Evolutionary conservation across 2,329 filamentous ascomycete genomes (phyloP).

Genomic region (Hymenoscyphus fraxineus): DNA sequence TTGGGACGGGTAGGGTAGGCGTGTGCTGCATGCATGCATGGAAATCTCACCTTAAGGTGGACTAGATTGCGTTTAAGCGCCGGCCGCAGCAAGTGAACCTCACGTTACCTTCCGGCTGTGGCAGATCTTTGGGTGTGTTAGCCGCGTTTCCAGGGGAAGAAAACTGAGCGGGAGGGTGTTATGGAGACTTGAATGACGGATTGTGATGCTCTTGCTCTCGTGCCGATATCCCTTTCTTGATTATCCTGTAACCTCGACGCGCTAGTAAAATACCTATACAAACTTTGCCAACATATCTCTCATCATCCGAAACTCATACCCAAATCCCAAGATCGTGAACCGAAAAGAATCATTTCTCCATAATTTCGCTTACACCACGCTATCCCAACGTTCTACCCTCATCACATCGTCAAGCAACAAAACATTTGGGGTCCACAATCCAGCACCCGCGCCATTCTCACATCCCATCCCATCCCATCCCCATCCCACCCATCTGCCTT

Average conservation of each 20-base stretch:
- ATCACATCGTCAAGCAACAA: background rate
- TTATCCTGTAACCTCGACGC: too few species aligned
- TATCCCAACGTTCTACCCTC: background rate
- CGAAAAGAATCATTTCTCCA: too few species aligned
- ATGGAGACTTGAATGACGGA: too few species aligned
- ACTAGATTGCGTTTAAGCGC: background rate
- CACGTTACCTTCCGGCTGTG: background rate
- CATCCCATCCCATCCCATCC: background rate
- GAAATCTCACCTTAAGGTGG: background rate
- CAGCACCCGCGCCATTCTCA: background rate
- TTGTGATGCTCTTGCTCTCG: too few species aligned
- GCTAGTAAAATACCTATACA: too few species aligned
- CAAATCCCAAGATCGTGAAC: too few species aligned
- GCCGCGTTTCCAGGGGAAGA: too few species aligned
- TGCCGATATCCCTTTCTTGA: too few species aligned
- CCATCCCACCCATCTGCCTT: background rate
- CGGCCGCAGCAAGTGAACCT: background rate
- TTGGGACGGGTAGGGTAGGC: background rate
- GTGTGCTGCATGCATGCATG: background rate
- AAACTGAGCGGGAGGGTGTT: too few species aligned
- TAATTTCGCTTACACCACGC: background rate
- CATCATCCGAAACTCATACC: too few species aligned
- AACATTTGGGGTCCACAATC: background rate
- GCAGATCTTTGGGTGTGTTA: background rate
- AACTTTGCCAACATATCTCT: too few species aligned